Base-by-base conservation (phyloP, 23 red algal species). In the Agarophyton chilense region DNA sequence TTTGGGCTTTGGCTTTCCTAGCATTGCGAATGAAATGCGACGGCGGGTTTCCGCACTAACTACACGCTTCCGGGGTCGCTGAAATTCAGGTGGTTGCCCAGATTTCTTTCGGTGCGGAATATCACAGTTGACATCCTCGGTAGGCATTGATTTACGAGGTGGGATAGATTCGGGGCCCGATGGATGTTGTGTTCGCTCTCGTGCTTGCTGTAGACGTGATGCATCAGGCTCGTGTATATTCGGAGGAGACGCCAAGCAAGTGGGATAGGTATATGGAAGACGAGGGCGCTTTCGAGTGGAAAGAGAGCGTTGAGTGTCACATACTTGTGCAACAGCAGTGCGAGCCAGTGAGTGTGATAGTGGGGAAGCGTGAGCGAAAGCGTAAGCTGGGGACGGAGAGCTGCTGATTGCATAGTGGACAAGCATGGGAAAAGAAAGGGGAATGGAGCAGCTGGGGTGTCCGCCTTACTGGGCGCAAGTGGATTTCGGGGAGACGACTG, bases 1-100 rank as follows among this genome's bases (percentile, higher is more conserved):
- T 11, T 52, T 79, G n/a, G 82, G 53, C 55, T 94, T 94, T 41
- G 42, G 78, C 26, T 64, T 60, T 24, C 95, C 95, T 5, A 94
- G 55, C 95, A 98, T 94, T 24, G 95, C 55, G 68, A 26, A 82
- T 21, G 90, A 79, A 12, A 98, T 98, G 65, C 86, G 94, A n/a
- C 87, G 82, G 34, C 79, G 58, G 21, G 92, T 94, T 70, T 94
- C 95, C 1, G 49, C 72, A 51, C 78, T 82, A 38, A 63, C 54
- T 21, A 51, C 41, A 17, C 67, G 67, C 47, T 89, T 89, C 65
- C 38, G 16, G 31, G 21, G 19, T 49, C 4, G 40, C 25, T 74
- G 8, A 33, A 25, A 18, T 26, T 43, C 40, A 32, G 68, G 14
- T 6, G 9, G 38, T 18, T 29, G 18, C 2, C 24, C 31, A 16